Conservation (phyloP, 225 moss, liverwort and hornwort species). For the Thuidium tamariscinum region DNA sequence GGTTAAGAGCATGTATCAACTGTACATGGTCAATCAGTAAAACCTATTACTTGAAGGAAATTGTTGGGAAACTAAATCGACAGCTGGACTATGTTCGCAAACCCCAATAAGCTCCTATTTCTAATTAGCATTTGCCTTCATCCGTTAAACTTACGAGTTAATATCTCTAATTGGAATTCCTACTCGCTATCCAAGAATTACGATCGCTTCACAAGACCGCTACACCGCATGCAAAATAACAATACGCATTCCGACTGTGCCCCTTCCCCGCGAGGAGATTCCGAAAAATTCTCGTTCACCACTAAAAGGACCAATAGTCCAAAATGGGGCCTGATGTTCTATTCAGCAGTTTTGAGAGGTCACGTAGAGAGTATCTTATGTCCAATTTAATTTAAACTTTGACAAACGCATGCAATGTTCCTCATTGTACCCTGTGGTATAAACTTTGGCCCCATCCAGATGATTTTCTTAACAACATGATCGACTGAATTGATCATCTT, state of each 20-base stretch:
- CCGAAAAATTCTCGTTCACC: background rate
- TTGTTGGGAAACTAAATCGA: background rate
- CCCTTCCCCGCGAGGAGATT: background rate
- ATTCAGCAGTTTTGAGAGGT: background rate
- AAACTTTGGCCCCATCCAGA: background rate
- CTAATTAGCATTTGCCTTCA: background rate
- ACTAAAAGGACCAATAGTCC: background rate
- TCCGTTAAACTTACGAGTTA: background rate
- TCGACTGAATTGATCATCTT: background rate
- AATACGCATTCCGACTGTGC: background rate
- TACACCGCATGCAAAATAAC: background rate
- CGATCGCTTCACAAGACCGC: background rate
- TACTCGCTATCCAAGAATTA: background rate
- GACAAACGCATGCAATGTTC: background rate
- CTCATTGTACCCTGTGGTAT: background rate
- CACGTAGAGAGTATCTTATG: background rate
- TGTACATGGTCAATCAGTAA: background rate
- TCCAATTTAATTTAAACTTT: background rate
- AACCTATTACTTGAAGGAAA: background rate
- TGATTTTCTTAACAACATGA: background rate
- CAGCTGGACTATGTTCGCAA: background rate
- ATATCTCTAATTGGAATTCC: background rate
- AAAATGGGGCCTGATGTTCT: background rate
- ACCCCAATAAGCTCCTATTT: background rate
- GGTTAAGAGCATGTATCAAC: background rate